Conservation (phyloP, 1,139 yeast genomes). For the Lodderomyces jiufengensis region DNA sequence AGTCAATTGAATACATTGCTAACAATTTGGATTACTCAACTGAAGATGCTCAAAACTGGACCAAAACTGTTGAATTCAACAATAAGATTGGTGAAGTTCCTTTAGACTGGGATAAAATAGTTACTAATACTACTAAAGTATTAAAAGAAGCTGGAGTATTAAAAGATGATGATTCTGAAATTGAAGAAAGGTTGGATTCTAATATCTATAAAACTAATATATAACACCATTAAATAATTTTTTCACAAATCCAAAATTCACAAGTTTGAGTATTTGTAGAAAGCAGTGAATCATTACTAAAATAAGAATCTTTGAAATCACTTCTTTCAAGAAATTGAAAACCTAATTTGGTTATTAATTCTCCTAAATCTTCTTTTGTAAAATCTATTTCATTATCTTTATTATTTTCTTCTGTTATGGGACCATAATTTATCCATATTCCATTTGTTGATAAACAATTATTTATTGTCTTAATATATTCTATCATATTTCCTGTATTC, state of each 20-base stretch:
- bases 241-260: constrained; percentile 67
- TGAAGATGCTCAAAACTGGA: constrained; percentile 79
- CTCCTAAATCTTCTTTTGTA: constrained; percentile 55
- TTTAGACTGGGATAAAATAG: constrained; percentile 50
- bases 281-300: constrained; percentile 50
- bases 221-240: constrained; percentile 10
- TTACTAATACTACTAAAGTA: constrained; percentile 57
- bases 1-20: constrained; percentile 64
- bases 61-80: constrained; percentile 68
- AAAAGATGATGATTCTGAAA: constrained; percentile 34
- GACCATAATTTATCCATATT: constrained; percentile 81
- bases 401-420: constrained; percentile 43
- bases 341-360: constrained; percentile 48
- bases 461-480: constrained; percentile 58
- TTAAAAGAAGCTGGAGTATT: constrained; percentile 61
- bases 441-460: constrained; percentile 55
- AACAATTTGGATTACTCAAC: constrained; percentile 68
- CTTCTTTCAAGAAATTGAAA: constrained; percentile 42
- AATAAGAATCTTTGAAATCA: constrained; percentile 43
- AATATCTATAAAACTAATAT: constrained; percentile 20
- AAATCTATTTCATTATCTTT: constrained; percentile 60
- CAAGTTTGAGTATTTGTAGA: constrained; percentile 62
- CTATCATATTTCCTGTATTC: constrained; percentile 63
- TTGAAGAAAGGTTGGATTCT: constrained; percentile 28
- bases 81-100: constrained; percentile 35